These are phyloP conservation scores for Berberis thunbergii DNA, from an alignment of 164 flowering plant species.

Conservation along the genomic window DNA sequence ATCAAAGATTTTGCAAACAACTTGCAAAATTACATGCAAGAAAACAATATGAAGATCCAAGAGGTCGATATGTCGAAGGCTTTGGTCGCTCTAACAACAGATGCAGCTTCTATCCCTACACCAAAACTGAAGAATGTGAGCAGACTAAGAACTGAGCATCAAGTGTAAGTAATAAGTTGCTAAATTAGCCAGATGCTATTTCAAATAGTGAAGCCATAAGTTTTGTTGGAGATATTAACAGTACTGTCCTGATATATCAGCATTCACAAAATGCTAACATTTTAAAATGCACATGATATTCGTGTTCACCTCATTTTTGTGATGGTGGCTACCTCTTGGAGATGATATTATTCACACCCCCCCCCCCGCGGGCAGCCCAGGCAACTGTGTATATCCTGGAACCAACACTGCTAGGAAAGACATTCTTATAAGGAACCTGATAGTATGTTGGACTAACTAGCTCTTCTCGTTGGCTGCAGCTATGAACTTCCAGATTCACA, in stretches of 20 bases:
- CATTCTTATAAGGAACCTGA: no score
- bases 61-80: conserved; percentile 72
- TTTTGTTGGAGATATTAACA: background rate
- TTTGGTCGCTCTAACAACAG: conserved; percentile 44
- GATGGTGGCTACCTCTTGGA: no score
- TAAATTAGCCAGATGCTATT: background rate
- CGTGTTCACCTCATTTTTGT: no score
- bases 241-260: background rate
- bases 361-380: no score
- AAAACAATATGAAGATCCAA: conserved; percentile 53
- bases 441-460: background rate
- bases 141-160: conserved; percentile 68
- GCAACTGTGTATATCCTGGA: no score
- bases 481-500: conserved; percentile 96
- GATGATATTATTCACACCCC: no score
- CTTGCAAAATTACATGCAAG: conserved; percentile 56
- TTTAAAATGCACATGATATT: no score
- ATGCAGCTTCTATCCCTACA: conserved; percentile 50
- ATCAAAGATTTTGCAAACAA: conserved; percentile 56
- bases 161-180: conserved; percentile 20
- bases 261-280: no score
- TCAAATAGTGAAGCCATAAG: background rate
- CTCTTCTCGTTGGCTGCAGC: conserved; percentile 38
- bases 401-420: no score
- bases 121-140: conserved; percentile 51